These are phyloP conservation scores for Pelargonium fulgidum DNA, from an alignment of 441 rosid genomes.

Conservation along the genomic window DNA sequence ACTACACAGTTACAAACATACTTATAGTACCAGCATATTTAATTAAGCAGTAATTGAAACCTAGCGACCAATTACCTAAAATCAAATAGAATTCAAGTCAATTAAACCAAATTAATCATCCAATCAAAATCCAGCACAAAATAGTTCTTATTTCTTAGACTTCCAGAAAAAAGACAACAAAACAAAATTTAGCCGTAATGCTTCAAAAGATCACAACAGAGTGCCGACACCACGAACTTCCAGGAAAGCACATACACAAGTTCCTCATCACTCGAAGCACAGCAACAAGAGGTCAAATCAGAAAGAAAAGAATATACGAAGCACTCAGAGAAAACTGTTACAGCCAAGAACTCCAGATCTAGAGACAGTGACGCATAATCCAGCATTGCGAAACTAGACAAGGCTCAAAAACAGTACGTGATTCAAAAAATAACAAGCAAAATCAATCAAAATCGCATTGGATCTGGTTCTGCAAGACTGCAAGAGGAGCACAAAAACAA, in stretches of 20 bases:
- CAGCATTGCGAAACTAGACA: neutral
- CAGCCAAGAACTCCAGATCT: neutral
- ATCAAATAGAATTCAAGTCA: too few relatives aligned
- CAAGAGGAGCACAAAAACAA: neutral
- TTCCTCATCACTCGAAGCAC: neutral
- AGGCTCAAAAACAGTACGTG: too few relatives aligned
- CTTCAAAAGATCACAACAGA: neutral
- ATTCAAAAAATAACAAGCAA: neutral
- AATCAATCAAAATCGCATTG: neutral
- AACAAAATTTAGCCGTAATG: neutral
- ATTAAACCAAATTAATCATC: too few relatives aligned
- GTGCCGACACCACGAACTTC: neutral
- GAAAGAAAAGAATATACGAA: neutral
- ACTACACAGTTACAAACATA: too few relatives aligned
- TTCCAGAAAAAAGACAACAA: neutral
- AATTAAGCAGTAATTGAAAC: too few relatives aligned
- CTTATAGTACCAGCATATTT: too few relatives aligned
- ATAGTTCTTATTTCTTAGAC: neutral
- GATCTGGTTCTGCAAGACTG: slow-evolving; percentile 2
- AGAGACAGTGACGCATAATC: neutral
- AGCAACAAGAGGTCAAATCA: neutral
- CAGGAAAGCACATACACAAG: neutral
- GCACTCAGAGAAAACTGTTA: neutral
- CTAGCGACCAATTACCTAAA: too few relatives aligned
- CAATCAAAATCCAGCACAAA: neutral